Conservation (phyloP, 441 rosid species). For the Adansonia gregorii region DNA sequence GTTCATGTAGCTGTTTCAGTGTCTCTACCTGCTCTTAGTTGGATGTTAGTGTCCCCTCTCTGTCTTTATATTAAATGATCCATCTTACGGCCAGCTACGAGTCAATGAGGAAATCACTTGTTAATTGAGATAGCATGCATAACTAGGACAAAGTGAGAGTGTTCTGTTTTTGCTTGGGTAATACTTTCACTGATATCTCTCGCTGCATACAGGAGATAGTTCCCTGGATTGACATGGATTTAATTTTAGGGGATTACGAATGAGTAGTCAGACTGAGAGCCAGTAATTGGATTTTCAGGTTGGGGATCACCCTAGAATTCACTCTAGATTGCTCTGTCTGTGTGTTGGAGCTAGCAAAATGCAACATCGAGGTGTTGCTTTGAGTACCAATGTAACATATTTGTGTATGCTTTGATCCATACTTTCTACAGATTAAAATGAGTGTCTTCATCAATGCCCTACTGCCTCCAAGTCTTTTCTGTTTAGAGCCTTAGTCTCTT, state of each 20-base stretch:
- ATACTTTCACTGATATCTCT: background rate
- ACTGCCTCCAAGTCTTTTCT: background rate
- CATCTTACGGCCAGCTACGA: background rate
- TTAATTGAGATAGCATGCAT: background rate
- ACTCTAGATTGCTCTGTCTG: background rate
- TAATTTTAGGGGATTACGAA: background rate
- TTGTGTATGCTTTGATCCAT: background rate
- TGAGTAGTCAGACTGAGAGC: background rate
- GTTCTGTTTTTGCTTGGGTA: background rate
- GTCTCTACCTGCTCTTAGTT: background rate
- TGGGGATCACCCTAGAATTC: slow-evolving; percentile 7
- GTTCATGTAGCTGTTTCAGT: background rate
- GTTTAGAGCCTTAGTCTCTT: no score
- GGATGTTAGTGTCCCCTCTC: background rate
- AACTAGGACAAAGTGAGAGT: background rate
- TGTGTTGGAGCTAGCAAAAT: background rate
- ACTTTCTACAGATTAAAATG: slow-evolving; percentile 9
- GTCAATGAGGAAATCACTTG: background rate
- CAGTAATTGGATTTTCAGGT: slow-evolving; percentile 15
- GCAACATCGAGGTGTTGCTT: slow-evolving; percentile 1
- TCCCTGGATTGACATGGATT: background rate
- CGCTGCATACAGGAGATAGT: background rate
- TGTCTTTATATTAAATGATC: background rate
- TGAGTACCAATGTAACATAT: background rate
- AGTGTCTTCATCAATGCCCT: background rate